These are phyloP conservation scores for Sarocladiaceae sp. DNA, from an alignment of 2,329 filamentous ascomycete species.

Conservation along the genomic window DNA sequence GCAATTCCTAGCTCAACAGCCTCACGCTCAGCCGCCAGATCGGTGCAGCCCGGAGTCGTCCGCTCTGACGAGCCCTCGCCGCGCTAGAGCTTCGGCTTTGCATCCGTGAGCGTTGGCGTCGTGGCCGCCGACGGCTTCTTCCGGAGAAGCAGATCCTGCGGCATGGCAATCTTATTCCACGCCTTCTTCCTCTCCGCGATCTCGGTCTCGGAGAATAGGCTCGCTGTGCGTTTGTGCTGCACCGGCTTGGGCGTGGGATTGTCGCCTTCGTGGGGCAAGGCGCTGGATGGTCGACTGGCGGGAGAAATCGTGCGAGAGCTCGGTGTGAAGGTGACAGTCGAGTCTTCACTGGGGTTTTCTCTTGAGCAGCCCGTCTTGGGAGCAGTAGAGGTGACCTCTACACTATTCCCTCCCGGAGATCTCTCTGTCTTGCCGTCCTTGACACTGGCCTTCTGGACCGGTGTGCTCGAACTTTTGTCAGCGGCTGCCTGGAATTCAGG, in stretches of 20 bases:
- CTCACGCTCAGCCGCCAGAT: too few relatives aligned
- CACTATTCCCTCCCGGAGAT: too few relatives aligned
- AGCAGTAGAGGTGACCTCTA: too few relatives aligned
- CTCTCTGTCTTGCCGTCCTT: too few relatives aligned
- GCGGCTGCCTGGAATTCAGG: neutral
- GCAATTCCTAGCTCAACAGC: too few relatives aligned
- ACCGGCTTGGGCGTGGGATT: neutral
- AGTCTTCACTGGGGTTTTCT: too few relatives aligned
- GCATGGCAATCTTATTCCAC: conserved; percentile 29
- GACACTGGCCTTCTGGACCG: neutral
- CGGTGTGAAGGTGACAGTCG: too few relatives aligned
- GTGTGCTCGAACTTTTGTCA: neutral
- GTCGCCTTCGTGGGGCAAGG: neutral
- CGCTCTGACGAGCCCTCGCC: neutral
- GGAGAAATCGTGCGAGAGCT: too few relatives aligned
- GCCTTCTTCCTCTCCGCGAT: conserved; percentile 24
- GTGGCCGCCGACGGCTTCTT: conserved; percentile 10
- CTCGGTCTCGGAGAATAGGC: conserved; percentile 23
- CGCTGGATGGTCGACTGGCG: too few relatives aligned
- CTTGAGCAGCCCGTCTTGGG: too few relatives aligned
- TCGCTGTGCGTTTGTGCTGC: conserved; percentile 2
- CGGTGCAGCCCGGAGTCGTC: neutral
- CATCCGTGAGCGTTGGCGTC: neutral
- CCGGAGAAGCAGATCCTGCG: conserved; percentile 21
- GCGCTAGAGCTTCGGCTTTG: conserved; percentile 6